Base-by-base conservation (phyloP, 1,139 yeast genomes). In the Geotrichum aggregatum region DNA sequence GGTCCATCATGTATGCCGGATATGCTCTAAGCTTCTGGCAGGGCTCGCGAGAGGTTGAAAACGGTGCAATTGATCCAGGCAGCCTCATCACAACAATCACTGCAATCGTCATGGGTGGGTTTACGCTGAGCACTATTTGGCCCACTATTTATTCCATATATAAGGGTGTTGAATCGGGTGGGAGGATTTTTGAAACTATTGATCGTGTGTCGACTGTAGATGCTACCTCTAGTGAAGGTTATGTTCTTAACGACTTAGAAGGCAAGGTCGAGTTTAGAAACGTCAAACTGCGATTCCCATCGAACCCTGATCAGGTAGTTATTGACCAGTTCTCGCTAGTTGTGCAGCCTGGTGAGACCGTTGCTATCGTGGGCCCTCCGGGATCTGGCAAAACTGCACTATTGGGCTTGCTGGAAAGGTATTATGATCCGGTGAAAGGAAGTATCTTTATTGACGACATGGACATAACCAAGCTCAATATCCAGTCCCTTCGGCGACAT, bases 341-440 rank as follows among this genome's bases (percentile, higher is more conserved):
- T 10, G 76, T 89, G 31, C 68, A 75, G 8, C 78, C 86, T 2
- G 89, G 92, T n/a, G 84, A 88, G 52, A 86, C 87, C 52, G 82
- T 91, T 4, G 92, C 96, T 63, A 77, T 89, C 52, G 96, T 88
- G 16, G 97, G 97, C 0, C 88, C 92, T n/a, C 85, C 95, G n/a
- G 97, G 97, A 0, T 83, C 94, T 54, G 97, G 97, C 16, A 89
- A 89, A 65, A 85, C 95, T 3, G 88, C 97, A 0, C 77, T 89
- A 33, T 83, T 91, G 0, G 79, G 88, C 5, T 70, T 89, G 48
- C 69, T 89, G 19, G 74, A 88, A 57, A 75, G 96, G 51, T 80
- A 85, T 54, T 87, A 88, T 66, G 75, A 76, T 44, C 76, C 77
- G 1, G 76, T 79, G 52, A 65, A 76, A 1, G 96, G 97, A 18